These are phyloP conservation scores for Leccinum truebloodii DNA, from an alignment of 768 basidiomycete genomes.

Conservation along the genomic window DNA sequence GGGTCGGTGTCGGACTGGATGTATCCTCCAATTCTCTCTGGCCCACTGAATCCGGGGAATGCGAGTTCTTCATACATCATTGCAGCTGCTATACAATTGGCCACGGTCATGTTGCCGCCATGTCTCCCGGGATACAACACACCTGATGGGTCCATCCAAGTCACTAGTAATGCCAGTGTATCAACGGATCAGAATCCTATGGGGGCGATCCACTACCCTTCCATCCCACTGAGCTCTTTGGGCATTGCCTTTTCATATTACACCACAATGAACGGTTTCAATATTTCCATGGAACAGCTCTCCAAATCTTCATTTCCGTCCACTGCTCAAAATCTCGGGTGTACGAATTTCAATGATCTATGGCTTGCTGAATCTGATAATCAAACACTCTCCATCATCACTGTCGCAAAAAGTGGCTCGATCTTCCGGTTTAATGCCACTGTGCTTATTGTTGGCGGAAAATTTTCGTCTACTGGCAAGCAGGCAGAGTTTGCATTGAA, in stretches of 20 bases:
- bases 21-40: not conserved
- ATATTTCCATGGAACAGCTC: conserved; percentile 6
- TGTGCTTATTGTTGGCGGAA: not conserved
- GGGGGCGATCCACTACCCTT: not conserved
- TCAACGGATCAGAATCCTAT: not conserved
- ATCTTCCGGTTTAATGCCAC: not conserved
- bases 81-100: not conserved
- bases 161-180: not conserved
- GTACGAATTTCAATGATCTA: not conserved
- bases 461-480: not conserved
- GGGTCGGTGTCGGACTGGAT: not conserved
- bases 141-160: not conserved
- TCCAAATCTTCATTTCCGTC: not conserved
- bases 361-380: not conserved
- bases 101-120: fast-evolving
- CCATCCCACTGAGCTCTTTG: not conserved
- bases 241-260: not conserved
- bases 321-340: not conserved
- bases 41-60: not conserved
- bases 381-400: not conserved
- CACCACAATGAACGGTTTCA: not conserved
- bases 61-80: not conserved
- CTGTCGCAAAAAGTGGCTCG: not conserved
- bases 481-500: not conserved
- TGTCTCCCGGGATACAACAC: not conserved